Evolutionary conservation across 352 stramenopile species (phyloP), one percentile per base, ranked within the genome.

Genomic region (Phytophthora pisi): DNA sequence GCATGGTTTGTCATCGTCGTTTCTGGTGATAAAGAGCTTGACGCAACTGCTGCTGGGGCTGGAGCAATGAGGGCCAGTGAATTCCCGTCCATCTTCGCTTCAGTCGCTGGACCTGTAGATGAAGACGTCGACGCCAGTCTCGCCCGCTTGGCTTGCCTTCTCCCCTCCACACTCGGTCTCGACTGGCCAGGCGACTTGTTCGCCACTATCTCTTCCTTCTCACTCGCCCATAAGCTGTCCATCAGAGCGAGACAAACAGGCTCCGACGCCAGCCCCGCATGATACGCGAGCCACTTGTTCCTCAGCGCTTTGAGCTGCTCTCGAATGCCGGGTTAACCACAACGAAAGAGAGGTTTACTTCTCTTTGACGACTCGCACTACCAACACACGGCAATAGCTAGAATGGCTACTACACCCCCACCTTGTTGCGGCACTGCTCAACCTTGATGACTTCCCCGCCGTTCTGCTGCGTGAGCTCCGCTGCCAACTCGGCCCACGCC

Each of bases 381-480:
- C 5, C 40, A 46, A 13, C 15, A 3, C 40, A 40, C 8, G 11
- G 6, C 11, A 7, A 38, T 7, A 38, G 31, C 4, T 16, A 26
- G 20, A 20, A 20, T 20, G 20, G 9, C 9, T 4, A 4, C 51
- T 26, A 3, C 3, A 16, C 3, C 36, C 6, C 26, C 49, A 65
- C 66, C 66, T 74, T 74, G 38, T 74, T 74, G 66, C 60, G 66
- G 31, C 66, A 74, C 26, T 74, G 60, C 34, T 69, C 47, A 23
- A 66, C 60, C 0, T 60, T 62, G 16, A 74, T 40, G 4, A 53
- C 50, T 3, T 43, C 34, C 3, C 61, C 60, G 5, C 60, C 36
- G 50, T 68, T 64, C 24, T 47, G 53, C 43, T 51, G 42, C 34
- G 60, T 62, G 40, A 74, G 28, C 24, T 74, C 49, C 18, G 30